These are phyloP conservation scores for Fusarium armeniacum DNA, from an alignment of 2,329 filamentous ascomycete genomes.

Conservation along the genomic window DNA sequence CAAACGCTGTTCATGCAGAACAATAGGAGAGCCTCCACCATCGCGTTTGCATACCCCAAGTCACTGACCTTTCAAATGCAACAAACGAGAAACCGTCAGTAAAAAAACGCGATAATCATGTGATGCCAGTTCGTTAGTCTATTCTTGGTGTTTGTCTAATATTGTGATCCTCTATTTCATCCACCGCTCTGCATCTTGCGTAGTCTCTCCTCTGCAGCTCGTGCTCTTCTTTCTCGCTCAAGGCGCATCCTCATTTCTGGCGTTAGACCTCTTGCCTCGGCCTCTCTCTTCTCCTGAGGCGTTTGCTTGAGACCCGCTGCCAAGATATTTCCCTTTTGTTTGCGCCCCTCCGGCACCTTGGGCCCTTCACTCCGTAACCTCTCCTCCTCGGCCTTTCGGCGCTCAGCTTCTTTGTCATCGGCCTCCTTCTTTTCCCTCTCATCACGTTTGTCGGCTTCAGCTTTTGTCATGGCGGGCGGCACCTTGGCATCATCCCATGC, in stretches of 20 bases:
- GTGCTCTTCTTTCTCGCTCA: conserved; percentile 89
- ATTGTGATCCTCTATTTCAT: conserved; percentile 20
- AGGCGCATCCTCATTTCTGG: conserved; percentile 87
- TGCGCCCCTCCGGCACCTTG: conserved; percentile 65
- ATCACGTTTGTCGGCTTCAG: conserved; percentile 77
- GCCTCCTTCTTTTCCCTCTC: conserved; percentile 78
- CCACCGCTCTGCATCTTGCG: conserved; percentile 66
- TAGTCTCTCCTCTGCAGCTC: conserved; percentile 91
- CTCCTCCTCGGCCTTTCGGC: conserved; percentile 81
- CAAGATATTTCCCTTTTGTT: conserved; percentile 65
- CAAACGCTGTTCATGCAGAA: not conserved
- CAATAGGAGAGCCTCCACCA: not conserved
- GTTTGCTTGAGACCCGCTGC: conserved; percentile 75
- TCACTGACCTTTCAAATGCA: not conserved
- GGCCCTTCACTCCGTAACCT: conserved; percentile 76
- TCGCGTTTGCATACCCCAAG: not conserved
- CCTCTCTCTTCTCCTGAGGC: conserved; percentile 83
- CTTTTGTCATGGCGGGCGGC: conserved; percentile 76
- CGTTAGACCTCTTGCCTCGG: conserved; percentile 86
- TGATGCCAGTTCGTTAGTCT: not conserved
- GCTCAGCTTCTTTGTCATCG: conserved; percentile 76
- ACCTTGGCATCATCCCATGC: conserved; percentile 84
- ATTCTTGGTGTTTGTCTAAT: conserved; percentile 2
- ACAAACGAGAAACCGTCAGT: not conserved
- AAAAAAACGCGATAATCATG: not conserved